Evolutionary conservation across 306 rosid genomes (phyloP).

Genomic region (Gastrolobium bilobum): DNA sequence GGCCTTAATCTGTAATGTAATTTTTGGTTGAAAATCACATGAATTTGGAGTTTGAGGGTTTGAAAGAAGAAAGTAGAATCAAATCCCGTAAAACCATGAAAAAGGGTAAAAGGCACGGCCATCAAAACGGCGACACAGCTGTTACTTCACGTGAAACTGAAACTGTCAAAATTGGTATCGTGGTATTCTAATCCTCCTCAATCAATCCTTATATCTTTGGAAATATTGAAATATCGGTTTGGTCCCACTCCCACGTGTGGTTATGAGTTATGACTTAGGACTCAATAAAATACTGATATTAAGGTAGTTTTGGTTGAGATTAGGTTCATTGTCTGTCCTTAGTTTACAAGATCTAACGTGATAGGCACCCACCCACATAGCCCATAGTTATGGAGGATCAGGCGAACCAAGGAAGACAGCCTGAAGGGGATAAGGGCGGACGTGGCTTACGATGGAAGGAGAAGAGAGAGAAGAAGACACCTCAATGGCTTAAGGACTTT

Average conservation of each 20-base stretch:
- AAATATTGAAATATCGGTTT: not conserved
- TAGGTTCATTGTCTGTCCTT: not conserved
- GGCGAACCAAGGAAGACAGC: no score
- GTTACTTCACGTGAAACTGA: conserved; percentile 54
- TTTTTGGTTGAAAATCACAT: not conserved
- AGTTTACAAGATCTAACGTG: not conserved
- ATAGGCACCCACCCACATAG: no score
- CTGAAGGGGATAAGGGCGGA: no score
- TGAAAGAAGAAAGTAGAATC: conserved; percentile 16
- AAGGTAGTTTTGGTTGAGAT: conserved; percentile 42
- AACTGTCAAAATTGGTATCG: not conserved
- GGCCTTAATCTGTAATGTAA: no score
- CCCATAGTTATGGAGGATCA: no score
- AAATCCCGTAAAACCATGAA: conserved; percentile 41
- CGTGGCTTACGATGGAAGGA: no score
- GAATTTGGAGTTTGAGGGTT: not conserved
- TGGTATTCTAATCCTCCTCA: conserved; percentile 28
- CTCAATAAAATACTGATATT: conserved; percentile 36
- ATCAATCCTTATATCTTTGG: not conserved
- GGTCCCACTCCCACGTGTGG: conserved; percentile 62
- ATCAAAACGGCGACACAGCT: conserved; percentile 72
- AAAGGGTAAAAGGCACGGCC: conserved; percentile 56
- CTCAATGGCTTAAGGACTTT: no score
- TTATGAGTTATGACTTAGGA: conserved; percentile 37
- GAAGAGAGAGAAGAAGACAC: no score